Conservation (phyloP, 2,329 filamentous ascomycete genomes). For the Orbilia quercus region DNA sequence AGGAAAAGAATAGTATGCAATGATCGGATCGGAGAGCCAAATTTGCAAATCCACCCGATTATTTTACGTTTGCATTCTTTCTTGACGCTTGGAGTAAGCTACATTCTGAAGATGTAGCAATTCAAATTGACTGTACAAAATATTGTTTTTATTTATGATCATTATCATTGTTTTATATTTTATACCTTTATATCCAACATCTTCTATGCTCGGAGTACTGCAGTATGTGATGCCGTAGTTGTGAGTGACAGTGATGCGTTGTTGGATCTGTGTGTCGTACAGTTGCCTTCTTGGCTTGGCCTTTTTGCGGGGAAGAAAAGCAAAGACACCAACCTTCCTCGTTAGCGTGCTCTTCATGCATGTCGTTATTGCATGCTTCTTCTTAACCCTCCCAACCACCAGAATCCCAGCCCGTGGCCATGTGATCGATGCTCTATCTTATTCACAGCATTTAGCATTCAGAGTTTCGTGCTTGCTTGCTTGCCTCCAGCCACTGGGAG, state of each 20-base stretch:
- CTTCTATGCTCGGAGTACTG: too few relatives aligned
- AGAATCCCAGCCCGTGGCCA: slow-evolving; percentile 12
- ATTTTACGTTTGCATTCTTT: slow-evolving; percentile 1
- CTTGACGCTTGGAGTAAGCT: too few relatives aligned
- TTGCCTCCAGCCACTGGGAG: slow-evolving; percentile 4
- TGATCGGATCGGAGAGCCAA: slow-evolving; percentile 11
- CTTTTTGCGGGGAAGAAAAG: slow-evolving; percentile 56
- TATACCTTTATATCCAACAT: too few relatives aligned
- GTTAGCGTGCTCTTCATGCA: background rate
- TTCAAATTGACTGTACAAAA: too few relatives aligned
- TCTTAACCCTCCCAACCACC: background rate
- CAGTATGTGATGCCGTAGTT: slow-evolving; percentile 5
- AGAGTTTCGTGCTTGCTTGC: background rate
- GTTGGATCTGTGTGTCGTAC: slow-evolving; percentile 12
- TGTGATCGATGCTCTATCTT: slow-evolving; percentile 37
- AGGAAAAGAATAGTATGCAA: slow-evolving; percentile 6
- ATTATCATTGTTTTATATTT: too few relatives aligned
- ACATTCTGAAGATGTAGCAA: too few relatives aligned
- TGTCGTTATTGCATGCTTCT: slow-evolving; percentile 6
- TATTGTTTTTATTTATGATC: too few relatives aligned
- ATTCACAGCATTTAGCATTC: slow-evolving; percentile 2
- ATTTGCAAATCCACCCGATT: too few relatives aligned
- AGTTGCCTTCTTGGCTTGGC: slow-evolving; percentile 34
- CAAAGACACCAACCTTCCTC: slow-evolving; percentile 24
- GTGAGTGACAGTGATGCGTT: slow-evolving; percentile 6